Conservation (phyloP, 257 asterid species). For the Verbena officinalis region DNA sequence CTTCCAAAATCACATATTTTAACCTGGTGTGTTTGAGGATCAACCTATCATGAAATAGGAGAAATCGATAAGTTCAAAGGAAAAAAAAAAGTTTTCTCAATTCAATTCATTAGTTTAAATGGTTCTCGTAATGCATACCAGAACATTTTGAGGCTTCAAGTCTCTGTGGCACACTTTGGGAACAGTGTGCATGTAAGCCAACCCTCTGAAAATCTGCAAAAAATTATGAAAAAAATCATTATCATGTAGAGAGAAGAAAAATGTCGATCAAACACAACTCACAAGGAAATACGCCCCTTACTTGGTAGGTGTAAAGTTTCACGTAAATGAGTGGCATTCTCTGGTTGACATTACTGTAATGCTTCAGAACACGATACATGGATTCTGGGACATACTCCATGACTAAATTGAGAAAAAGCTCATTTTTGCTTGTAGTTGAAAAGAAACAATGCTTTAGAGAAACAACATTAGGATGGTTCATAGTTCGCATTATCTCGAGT, state of each 20-base stretch:
- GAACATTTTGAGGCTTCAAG: constrained; percentile 93
- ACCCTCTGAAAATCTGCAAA: constrained; percentile 85
- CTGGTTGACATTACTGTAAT: constrained; percentile 60
- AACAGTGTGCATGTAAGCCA: constrained; percentile 96
- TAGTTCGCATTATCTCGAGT: constrained; percentile 68
- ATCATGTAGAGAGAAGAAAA: constrained; percentile 20
- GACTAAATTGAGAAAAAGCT: constrained; percentile 71
- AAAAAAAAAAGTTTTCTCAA: constrained; percentile 4
- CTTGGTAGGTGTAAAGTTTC: constrained; percentile 85
- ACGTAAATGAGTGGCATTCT: constrained; percentile 74
- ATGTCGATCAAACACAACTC: constrained; percentile 3
- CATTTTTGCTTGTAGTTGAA: constrained; percentile 64
- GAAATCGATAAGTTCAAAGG: constrained; percentile 15
- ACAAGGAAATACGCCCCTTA: constrained; percentile 37
- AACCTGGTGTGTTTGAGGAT: constrained; percentile 66
- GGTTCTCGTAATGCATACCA: constrained; percentile 47
- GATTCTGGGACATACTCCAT: constrained; percentile 80
- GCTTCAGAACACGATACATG: constrained; percentile 63
- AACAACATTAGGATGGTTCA: constrained; percentile 77
- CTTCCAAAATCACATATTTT: constrained; percentile 85
- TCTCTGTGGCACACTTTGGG: constrained; percentile 94
- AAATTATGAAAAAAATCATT: constrained; percentile 9
- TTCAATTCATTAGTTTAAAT: neutral
- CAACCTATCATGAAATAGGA: constrained; percentile 49
- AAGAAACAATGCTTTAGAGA: constrained; percentile 73